Conservation (phyloP, 2,329 filamentous ascomycete genomes). For the Ustulina deusta region DNA sequence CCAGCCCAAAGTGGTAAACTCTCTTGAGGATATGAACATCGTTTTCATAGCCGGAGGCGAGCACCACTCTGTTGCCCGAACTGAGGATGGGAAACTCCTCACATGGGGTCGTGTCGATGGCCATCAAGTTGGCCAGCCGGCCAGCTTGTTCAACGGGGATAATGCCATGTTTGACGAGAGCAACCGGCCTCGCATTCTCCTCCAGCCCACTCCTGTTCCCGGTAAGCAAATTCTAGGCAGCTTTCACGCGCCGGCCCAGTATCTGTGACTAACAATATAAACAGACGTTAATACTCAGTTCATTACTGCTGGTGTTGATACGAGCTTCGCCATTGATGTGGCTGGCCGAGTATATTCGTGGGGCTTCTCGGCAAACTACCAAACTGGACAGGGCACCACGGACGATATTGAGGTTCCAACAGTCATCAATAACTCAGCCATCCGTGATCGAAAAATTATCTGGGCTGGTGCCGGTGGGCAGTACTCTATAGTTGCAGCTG, state of each 20-base stretch:
- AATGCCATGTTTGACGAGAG: conserved; percentile 73
- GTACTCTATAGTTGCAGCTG: conserved; percentile 63
- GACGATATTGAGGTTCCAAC: conserved; percentile 85
- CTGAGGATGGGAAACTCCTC: conserved; percentile 56
- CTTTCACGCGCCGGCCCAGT: conserved; percentile 4
- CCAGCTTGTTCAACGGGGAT: conserved; percentile 66
- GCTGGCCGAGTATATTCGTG: conserved; percentile 80
- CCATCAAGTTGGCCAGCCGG: conserved; percentile 67
- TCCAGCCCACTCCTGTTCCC: conserved; percentile 71
- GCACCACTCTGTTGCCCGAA: conserved; percentile 71
- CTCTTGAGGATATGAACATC: conserved; percentile 73
- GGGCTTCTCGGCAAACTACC: conserved; percentile 85
- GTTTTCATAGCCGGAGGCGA: conserved; percentile 76
- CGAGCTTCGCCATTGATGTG: conserved; percentile 76
- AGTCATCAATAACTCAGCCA: conserved; percentile 84
- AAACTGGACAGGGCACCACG: conserved; percentile 81
- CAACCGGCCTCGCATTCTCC: conserved; percentile 77
- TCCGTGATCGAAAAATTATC: conserved; percentile 78
- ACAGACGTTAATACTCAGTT: conserved; percentile 63
- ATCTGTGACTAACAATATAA: conserved; percentile 36
- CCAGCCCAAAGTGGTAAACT: conserved; percentile 75
- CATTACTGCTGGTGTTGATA: conserved; percentile 76
- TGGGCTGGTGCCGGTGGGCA: conserved; percentile 91
- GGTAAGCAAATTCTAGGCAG: conserved; percentile 54
- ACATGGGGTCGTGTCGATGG: conserved; percentile 62